Evolutionary conservation across 2,329 filamentous ascomycete genomes (phyloP), one percentile per base, ranked within the genome.

Genomic region (Paraphoma chrysanthemicola): DNA sequence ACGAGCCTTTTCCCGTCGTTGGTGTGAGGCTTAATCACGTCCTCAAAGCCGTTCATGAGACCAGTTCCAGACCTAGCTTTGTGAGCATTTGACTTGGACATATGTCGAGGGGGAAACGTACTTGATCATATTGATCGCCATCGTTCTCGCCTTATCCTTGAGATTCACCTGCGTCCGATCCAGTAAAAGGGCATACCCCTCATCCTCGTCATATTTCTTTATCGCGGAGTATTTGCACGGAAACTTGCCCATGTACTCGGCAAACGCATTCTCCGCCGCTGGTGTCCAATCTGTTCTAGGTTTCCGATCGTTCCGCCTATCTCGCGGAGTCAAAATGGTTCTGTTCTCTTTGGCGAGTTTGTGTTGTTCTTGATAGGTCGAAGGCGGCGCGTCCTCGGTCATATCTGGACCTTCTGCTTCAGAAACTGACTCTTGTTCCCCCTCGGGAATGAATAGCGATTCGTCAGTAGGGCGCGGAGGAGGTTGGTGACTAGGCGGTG

Each of bases 121-220:
- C 79, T 74, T 76, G 31, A 78, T 70, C 71, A 72, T 78, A 41
- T 66, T 71, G 6, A 73, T 55, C 10, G 77, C 76, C 68, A 80
- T 75, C 43, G 72, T 79, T 47, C 77, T 66, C 11, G 71, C 78
- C 57, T 80, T 80, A 44, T 81, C 79, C 59, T 80, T 81, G 7
- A 87, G 57, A 44, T 85, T 82, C 2, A 85, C 82, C 56, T 87
- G 82, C 6, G 71, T 76, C 2, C 85, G 77, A 4, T 70, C 61
- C 10, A 74, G 64, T 17, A 76, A 51, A 9, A 70, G 44, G 42
- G 73, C 70, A 10, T 52, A 33, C 0, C 63, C 61, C 1, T 56
- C 59, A 4, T 42, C 16, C 6, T 44, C 36, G 47, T 76, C 72
- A n/a, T 62, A 36, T 18, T 53, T 43, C 4, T 70, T 41, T 44